These are phyloP conservation scores for Penicillium sp. DNA, from an alignment of 2,329 filamentous ascomycete species.

Conservation along the genomic window DNA sequence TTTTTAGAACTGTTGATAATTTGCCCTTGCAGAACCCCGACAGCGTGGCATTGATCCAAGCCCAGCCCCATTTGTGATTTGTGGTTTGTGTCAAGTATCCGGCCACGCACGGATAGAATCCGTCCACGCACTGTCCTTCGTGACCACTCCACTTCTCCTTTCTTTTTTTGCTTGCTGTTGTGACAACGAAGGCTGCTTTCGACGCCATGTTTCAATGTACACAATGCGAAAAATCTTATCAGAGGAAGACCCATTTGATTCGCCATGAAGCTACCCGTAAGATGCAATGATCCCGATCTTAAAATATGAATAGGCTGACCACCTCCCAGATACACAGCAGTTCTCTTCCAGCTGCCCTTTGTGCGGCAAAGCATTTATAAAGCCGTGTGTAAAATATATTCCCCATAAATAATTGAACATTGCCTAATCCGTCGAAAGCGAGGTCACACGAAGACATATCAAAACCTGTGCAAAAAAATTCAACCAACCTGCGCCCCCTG, in stretches of 20 bases:
- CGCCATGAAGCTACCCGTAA: slow-evolving; percentile 32
- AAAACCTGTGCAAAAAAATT: slow-evolving; percentile 31
- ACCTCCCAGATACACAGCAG: slow-evolving; percentile 23
- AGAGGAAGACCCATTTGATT: slow-evolving; percentile 28
- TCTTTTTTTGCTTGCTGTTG: neutral
- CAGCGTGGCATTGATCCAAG: neutral
- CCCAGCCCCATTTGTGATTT: neutral
- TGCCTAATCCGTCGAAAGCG: slow-evolving; percentile 13
- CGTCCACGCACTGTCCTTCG: neutral
- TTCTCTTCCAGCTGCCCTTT: slow-evolving; percentile 27
- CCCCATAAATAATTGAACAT: neutral
- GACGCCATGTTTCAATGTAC: slow-evolving; percentile 28
- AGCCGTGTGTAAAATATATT: slow-evolving; percentile 18
- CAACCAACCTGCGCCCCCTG: slow-evolving; percentile 26
- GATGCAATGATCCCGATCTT: neutral
- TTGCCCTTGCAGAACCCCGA: neutral
- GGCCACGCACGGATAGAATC: slow-evolving; percentile 1
- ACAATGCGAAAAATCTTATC: slow-evolving; percentile 30
- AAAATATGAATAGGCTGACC: slow-evolving; percentile 5
- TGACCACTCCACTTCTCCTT: neutral
- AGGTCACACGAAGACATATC: slow-evolving; percentile 31
- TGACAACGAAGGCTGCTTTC: neutral
- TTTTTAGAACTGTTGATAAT: neutral
- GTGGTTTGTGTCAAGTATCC: neutral
- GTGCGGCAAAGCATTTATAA: slow-evolving; percentile 31